Evolutionary conservation across 2,329 filamentous ascomycete species (phyloP), one percentile per base, ranked within the genome.

Genomic region (Madurella fahalii): DNA sequence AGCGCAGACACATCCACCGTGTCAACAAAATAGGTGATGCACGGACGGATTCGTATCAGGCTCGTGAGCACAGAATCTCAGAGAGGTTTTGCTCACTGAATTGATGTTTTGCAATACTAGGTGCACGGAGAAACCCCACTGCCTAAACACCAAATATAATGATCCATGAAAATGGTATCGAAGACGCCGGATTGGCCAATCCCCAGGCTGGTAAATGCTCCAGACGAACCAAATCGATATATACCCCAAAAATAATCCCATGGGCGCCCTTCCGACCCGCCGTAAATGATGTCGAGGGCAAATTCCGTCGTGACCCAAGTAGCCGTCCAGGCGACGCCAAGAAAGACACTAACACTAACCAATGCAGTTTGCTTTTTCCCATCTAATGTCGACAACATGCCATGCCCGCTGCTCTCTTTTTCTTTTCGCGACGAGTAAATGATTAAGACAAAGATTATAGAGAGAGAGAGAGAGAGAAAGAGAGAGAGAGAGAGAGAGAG

Each of bases 281-380:
- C 34, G 34, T 37, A 11, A 12, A 15, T 37, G 34, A 37, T 37
- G 13, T 37, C 11, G 9, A 37, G 34, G 9, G 34, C 2, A 11
- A 37, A 37, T 5, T 11, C 34, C 34, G 13, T 37, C 34, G 13
- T 15, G 13, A 37, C 34, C 9, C 34, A 37, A 37, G 34, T 25
- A 37, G 34, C 34, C 13, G 13, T 37, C 11, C 34, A 4, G 34
- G 34, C 16, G 17, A 5, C 40, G 40, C 40, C 40, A 42, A 42
- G 40, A 39, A 25, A 47, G 5, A n/a, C 32, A 39, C 41, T 25
- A 12, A 40, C 25, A 41, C 18, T 37, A n/a, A 37, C 32, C 30
- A 47, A 57, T 46, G 45, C 40, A 34, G 40, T 40, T 54, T 47
- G 51, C 51, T 57, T 57, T 57, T 57, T 57, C 44, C 55, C 48